Base-by-base conservation (phyloP, 163 green algal genomes). In the Trebouxiophyceae sp. region DNA sequence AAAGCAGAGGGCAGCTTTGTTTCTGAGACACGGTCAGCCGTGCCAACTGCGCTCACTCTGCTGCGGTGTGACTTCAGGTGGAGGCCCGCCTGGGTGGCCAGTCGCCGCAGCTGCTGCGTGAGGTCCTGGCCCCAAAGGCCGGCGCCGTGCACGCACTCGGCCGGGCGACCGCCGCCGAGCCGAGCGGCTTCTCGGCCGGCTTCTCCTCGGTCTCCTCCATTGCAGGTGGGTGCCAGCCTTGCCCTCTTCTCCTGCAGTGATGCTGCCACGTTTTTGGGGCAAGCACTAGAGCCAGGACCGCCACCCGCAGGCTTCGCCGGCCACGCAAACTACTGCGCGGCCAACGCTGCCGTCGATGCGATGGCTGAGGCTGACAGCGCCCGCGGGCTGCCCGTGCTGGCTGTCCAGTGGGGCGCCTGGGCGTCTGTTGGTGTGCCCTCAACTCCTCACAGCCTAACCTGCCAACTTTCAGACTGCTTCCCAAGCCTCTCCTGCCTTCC, bases 321-420 rank as follows among this genome's bases (percentile, higher is more conserved):
- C 0, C 88, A 95, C 45, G 76, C 77, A 34, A 91, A 86, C 65
- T 95, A 94, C 68, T 83, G 81, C 12, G 77, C 81, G 1, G 87
- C 84, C 23, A 95, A 95, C 68, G 65, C 78, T 26, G 77, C 67
- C 20, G 69, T 93, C 29, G 88, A 95, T 46, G 57, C 46, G 24
- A 23, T 69, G 27, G 62, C 67, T 2, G 30, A 26, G 20, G 8
- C 54, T 3, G 54, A 54, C 5, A 45, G 59, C 19, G 45, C 2
- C 8, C 26, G 30, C 16, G 72, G 72, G 28, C 29, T 61, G n/a
- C 22, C 72, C n/a, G 39, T 23, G 20, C 12, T 60, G 5, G 44
- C 61, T 28, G 46, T 74, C 3, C 72, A 79, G 58, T 79, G 69
- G 56, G 70, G 65, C 30, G 74, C 74, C 26, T 74, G 63, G 54